Conservation (phyloP, 768 basidiomycete species). For the Mycena amicta region DNA sequence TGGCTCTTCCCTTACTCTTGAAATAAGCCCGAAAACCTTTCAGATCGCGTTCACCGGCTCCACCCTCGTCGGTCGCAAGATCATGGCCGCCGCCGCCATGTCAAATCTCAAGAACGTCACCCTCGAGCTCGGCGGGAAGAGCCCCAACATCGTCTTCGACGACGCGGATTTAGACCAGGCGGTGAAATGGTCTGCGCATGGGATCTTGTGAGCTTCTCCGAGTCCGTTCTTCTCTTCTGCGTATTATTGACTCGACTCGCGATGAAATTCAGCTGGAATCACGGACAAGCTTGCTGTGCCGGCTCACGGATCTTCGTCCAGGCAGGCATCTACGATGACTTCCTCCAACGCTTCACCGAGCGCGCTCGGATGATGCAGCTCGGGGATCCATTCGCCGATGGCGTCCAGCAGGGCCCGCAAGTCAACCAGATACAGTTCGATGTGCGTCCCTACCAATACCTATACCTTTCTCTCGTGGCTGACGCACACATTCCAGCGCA, state of each 20-base stretch:
- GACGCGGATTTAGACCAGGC: slow-evolving; percentile 65
- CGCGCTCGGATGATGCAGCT: slow-evolving; percentile 51
- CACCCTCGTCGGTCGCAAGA: slow-evolving; percentile 61
- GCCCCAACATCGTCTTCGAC: slow-evolving; percentile 61
- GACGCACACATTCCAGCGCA: slow-evolving; percentile 45
- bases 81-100: slow-evolving; percentile 63
- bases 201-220: slow-evolving; percentile 50
- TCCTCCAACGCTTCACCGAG: slow-evolving; percentile 58
- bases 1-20: too few species aligned
- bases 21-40: too few species aligned
- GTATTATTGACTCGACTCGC: too few species aligned
- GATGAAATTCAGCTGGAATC: slow-evolving; percentile 24
- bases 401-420: slow-evolving; percentile 67
- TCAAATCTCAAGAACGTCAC: slow-evolving; percentile 72
- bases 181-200: slow-evolving; percentile 58
- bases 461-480: neutral
- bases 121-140: slow-evolving; percentile 78
- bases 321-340: slow-evolving; percentile 75
- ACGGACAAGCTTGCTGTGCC: slow-evolving; percentile 79
- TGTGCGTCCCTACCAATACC: slow-evolving; percentile 24
- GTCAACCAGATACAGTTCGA: slow-evolving; percentile 52
- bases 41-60: slow-evolving; percentile 75
- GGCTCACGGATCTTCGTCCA: slow-evolving; percentile 86
- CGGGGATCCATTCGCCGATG: slow-evolving; percentile 59
- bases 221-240: neutral